Conservation (phyloP, 495 filamentous ascomycete genomes). For the Aspergillus affinis region DNA sequence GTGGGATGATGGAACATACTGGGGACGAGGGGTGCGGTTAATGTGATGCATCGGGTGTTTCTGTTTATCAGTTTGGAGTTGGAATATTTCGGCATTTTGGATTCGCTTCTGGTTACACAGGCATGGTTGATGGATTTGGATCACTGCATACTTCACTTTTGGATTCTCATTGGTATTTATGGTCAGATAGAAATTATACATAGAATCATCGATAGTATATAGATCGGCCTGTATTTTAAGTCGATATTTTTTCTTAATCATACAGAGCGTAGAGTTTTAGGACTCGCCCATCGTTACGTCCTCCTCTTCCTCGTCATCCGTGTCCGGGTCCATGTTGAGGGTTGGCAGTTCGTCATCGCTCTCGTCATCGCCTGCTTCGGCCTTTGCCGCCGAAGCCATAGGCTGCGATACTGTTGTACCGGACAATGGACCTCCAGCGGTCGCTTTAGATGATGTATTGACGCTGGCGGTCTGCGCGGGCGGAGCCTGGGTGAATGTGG, state of each 20-base stretch:
- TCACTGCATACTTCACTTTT: slow-evolving; percentile 7
- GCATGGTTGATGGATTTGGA: not conserved
- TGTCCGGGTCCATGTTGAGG: slow-evolving; percentile 48
- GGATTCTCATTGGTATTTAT: not conserved
- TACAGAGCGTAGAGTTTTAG: slow-evolving; percentile 11
- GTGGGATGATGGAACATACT: slow-evolving; percentile 56
- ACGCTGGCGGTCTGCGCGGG: slow-evolving; percentile 8
- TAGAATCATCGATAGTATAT: slow-evolving; percentile 4
- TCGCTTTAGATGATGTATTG: not conserved
- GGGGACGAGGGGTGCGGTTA: slow-evolving; percentile 58
- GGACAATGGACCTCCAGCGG: slow-evolving; percentile 7
- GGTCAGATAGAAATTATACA: slow-evolving; percentile 3
- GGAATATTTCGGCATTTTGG: not conserved
- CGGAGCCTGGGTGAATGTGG: not conserved
- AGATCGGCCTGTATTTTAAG: not conserved
- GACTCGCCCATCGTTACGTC: slow-evolving; percentile 36
- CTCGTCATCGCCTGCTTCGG: slow-evolving; percentile 33
- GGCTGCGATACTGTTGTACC: slow-evolving; percentile 9
- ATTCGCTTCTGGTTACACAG: too few relatives aligned
- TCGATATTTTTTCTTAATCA: not conserved
- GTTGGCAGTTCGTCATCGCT: slow-evolving; percentile 52
- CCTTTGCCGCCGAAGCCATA: not conserved
- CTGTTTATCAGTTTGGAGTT: not conserved
- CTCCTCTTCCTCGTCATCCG: slow-evolving; percentile 43
- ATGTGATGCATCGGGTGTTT: slow-evolving; percentile 25